Conservation (phyloP, 768 basidiomycete species). For the Xerocomellus intermedius region DNA sequence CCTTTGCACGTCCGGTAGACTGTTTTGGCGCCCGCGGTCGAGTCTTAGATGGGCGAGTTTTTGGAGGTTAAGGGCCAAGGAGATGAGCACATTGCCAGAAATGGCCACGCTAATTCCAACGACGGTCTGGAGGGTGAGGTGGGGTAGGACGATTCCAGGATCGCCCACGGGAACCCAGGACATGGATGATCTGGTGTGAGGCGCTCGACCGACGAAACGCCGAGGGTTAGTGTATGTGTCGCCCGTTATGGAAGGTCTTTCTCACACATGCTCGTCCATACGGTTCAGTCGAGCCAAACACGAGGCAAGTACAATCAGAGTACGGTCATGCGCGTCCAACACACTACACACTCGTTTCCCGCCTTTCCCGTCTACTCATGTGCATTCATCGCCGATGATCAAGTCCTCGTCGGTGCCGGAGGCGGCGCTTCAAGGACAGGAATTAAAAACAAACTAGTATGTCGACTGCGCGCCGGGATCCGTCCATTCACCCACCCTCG, state of each 20-base stretch:
- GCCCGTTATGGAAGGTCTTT: constrained; percentile 15
- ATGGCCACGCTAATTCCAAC: constrained; percentile 85
- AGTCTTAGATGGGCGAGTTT: constrained; percentile 84
- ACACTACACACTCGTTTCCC: constrained; percentile 73
- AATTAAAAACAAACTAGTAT: constrained; percentile 90
- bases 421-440: constrained; percentile 84
- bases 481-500: constrained; percentile 6
- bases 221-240: background rate
- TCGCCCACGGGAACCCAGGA: constrained; percentile 12
- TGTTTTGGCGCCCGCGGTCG: constrained; percentile 37
- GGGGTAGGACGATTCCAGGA: constrained; percentile 46
- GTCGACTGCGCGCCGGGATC: background rate
- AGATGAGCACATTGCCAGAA: constrained; percentile 83
- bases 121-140: constrained; percentile 52
- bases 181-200: constrained; percentile 5
- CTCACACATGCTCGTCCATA: constrained; percentile 14
- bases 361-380: constrained; percentile 89
- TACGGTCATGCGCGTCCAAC: constrained; percentile 68
- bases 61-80: constrained; percentile 87
- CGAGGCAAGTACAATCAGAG: background rate
- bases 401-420: constrained; percentile 85
- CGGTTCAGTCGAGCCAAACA: background rate
- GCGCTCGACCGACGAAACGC: background rate
- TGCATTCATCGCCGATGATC: constrained; percentile 69
- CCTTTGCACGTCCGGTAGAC: constrained; percentile 9